Evolutionary conservation across 2,329 filamentous ascomycete species (phyloP).

Genomic region (Aspergillus pseudoterreus): DNA sequence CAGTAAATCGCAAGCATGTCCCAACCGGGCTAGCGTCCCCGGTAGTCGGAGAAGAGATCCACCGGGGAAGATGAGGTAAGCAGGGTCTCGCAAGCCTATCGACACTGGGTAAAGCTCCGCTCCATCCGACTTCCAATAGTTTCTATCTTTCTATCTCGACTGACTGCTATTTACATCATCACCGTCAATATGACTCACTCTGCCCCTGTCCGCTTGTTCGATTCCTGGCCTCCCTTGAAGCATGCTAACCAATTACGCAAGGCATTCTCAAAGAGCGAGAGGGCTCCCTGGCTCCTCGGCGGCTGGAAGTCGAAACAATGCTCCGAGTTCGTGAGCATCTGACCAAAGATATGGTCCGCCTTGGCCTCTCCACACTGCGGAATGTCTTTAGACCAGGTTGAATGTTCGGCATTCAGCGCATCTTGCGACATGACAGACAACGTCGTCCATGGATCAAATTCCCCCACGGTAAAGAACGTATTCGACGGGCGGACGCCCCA

Average conservation of each 20-base stretch:
- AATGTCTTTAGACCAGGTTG: conserved; percentile 37
- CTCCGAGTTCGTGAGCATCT: conserved; percentile 42
- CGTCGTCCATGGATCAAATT: conserved; percentile 53
- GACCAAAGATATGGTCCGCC: conserved; percentile 45
- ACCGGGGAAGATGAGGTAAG: background rate
- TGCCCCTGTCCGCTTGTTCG: background rate
- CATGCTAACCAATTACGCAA: conserved; percentile 47
- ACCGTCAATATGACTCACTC: background rate
- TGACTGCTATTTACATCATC: too few relatives aligned
- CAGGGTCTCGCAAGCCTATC: background rate
- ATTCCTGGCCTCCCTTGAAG: conserved; percentile 18
- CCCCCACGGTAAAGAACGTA: conserved; percentile 48
- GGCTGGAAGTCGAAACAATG: conserved; percentile 50
- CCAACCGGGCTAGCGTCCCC: conserved; percentile 4
- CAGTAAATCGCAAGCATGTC: conserved; percentile 15
- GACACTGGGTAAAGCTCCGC: background rate
- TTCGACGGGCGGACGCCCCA: conserved; percentile 53
- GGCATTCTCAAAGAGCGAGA: conserved; percentile 38
- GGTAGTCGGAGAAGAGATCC: background rate
- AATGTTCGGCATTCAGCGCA: conserved; percentile 36
- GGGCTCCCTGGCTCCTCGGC: conserved; percentile 28
- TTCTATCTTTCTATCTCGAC: too few relatives aligned
- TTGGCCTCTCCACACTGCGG: conserved; percentile 42
- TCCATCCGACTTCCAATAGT: too few relatives aligned
- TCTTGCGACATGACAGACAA: conserved; percentile 44